phyloP scores from a whole-genome alignment of 768 basidiomycete genomes.

The Trametes cinnabarina region DNA sequence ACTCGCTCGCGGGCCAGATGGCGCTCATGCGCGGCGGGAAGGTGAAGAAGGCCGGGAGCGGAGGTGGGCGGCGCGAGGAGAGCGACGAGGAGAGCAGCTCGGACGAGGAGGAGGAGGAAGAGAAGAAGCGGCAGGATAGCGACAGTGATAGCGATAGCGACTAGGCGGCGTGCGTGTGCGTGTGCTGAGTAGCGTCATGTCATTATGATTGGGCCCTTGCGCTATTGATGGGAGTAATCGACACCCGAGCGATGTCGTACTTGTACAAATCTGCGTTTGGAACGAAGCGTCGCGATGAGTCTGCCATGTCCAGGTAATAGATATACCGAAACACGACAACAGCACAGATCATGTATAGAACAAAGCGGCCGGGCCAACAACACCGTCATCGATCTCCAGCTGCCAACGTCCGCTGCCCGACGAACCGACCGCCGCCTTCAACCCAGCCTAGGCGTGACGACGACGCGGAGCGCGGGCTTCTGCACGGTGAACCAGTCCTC shows the following conservation, averaged over 20 bases:
- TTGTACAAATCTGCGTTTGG: not conserved
- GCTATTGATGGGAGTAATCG: not conserved
- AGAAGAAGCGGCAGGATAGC: conserved; percentile 41
- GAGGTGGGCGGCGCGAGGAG: conserved; percentile 42
- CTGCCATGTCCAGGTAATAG: no score
- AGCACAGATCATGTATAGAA: no score
- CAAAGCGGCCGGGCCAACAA: no score
- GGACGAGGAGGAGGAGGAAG: conserved; percentile 42
- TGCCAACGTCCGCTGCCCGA: not conserved
- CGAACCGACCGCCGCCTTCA: not conserved
- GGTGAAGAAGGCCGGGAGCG: conserved; percentile 60
- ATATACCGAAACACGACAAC: no score
- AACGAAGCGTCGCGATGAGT: no score
- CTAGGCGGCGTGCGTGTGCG: conserved; percentile 12
- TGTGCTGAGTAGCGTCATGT: not conserved
- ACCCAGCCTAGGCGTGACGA: not conserved
- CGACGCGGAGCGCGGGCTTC: not conserved
- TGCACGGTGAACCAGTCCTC: conserved; percentile 5
- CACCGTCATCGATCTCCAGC: not conserved
- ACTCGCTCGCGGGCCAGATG: conserved; percentile 96
- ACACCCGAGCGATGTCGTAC: not conserved
- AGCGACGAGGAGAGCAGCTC: conserved; percentile 48
- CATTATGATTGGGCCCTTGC: not conserved
- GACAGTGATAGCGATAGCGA: conserved; percentile 54
- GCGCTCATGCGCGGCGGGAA: conserved; percentile 87